Evolutionary conservation across 176 grass and related monocot species (phyloP).

Genomic region (Alloteropsis semialata): DNA sequence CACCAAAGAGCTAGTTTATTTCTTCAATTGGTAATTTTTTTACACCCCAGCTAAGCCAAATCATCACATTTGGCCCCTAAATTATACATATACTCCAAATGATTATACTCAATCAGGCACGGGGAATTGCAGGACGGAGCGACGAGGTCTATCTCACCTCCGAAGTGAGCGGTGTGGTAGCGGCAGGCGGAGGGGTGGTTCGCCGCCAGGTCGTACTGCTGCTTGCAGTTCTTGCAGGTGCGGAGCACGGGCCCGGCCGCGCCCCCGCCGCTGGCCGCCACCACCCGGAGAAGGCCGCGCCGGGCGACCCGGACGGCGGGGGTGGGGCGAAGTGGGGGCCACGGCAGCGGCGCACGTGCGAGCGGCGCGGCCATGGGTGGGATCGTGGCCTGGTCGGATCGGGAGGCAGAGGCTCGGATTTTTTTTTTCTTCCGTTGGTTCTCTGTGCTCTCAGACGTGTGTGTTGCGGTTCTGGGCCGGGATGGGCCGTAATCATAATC

Average conservation of each 20-base stretch:
- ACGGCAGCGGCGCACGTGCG: neutral
- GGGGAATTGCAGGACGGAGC: neutral
- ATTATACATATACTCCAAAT: neutral
- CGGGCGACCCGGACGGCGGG: neutral
- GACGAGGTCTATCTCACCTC: constrained; percentile 28
- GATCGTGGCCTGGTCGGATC: too few relatives aligned
- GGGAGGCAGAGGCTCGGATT: too few relatives aligned
- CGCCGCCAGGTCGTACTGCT: constrained; percentile 63
- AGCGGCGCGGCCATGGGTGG: neutral
- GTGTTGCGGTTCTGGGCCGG: too few relatives aligned
- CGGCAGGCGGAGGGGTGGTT: constrained; percentile 59
- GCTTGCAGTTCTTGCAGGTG: constrained; percentile 91
- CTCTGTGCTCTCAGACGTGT: too few relatives aligned
- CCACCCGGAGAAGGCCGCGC: neutral
- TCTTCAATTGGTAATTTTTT: neutral
- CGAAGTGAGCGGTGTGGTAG: constrained; percentile 69
- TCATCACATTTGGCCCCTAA: neutral
- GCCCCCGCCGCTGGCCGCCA: neutral
- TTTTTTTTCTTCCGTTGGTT: too few relatives aligned
- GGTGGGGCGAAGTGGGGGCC: neutral
- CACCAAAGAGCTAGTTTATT: neutral
- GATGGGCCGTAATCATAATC: too few relatives aligned
- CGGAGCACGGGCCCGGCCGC: constrained; percentile 15
- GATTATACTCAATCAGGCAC: neutral
- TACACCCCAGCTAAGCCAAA: neutral